Evolutionary conservation across 176 grass and related monocot species (phyloP), one percentile per base, ranked within the genome.

Genomic region (Bromus sterilis): DNA sequence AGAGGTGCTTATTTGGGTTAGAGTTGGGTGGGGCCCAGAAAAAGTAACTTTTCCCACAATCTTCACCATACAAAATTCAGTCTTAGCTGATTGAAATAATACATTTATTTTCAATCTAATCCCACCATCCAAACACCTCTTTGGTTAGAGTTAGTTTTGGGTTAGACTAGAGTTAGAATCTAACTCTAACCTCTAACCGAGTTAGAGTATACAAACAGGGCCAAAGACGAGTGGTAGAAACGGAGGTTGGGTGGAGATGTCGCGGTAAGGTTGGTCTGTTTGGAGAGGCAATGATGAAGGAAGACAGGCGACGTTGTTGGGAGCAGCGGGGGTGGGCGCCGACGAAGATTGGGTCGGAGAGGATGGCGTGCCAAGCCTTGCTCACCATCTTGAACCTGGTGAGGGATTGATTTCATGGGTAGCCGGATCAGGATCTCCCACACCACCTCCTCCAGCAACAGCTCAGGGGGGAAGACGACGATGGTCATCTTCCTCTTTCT

Each of bases 341-440:
- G 4, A 37, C 13, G 18, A 74, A 83, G 25, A n/a, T 34, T 1
- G 80, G 69, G 28, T 64, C 56, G 8, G 80, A 62, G 56, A 74
- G 73, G 13, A 2, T 74, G 56, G 39, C 9, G 1, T 49, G 21
- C 35, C 79, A 71, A 24, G 66, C 66, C 79, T 71, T 81, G 25
- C 79, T 23, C 49, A 81, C 69, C 8, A 40, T 0, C 57, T 1
- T 63, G 40, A 83, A 63, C 70, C 69, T 74, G 18, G 1, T 5
- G 4, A 83, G 29, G 29, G 80, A 62, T 74, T 62, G 80, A 62
- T 74, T 62, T 18, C 30, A 83, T 69, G 1, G 56, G 80, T 5
- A 74, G 56, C 21, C 29, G 21, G 56, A 51, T 49, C 8, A 82
- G 18, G 39, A 73, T 46, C 55, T 70, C 78, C 9, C 23, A 56